Evolutionary conservation across 257 asterid genomes (phyloP), one percentile per base, ranked within the genome.

Genomic region (Rehmannia glutinosa): DNA sequence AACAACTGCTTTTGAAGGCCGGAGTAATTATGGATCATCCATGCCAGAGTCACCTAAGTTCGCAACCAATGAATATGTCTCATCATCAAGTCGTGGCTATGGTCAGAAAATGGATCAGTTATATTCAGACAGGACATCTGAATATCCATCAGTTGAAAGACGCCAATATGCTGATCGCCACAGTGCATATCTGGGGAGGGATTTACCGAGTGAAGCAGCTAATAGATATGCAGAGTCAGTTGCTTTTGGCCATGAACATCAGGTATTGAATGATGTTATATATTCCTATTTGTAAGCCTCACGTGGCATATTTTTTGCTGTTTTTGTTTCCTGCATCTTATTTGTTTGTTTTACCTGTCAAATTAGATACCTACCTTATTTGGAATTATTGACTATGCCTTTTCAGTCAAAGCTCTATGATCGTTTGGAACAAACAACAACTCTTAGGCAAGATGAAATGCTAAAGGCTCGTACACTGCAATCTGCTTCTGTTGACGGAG

Each of bases 381-480:
- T 38, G 2, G 38, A 19, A 11, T 42, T 39, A 9, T 27, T 45
- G 27, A 32, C 45, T 51, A 16, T 57, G 19, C 62, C 45, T 75
- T 80, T 32, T 52, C 93, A 88, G 96, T 77, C 90, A 53, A 91
- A 90, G 78, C 43, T 83, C 62, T 88, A 94, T 75, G 96, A 85
- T 45, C 96, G 78, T 75, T 36, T 81, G 80, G 96, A 91, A 58
- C 90, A 84, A 75, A 80, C 88, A 51, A 65, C 90, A 49, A 43
- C 76, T 51, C 66, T 83, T 15, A 74, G 97, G 70, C 95, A 92
- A 73, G 98, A 85, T 61, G 85, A 88, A 75, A 54, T 82, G 76
- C 84, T 87, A 56, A 94, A 94, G 86, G 76, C 88, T 55, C 97
- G 87, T 56, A 55, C 85, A 12, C 81, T 93, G 81, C 90, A 83